A percentile compares a stretch with the other conserved stretches of the same genome.
Conservation (phyloP, 352 stramenopile species). For the Pelagophyceae sp. region DNA sequence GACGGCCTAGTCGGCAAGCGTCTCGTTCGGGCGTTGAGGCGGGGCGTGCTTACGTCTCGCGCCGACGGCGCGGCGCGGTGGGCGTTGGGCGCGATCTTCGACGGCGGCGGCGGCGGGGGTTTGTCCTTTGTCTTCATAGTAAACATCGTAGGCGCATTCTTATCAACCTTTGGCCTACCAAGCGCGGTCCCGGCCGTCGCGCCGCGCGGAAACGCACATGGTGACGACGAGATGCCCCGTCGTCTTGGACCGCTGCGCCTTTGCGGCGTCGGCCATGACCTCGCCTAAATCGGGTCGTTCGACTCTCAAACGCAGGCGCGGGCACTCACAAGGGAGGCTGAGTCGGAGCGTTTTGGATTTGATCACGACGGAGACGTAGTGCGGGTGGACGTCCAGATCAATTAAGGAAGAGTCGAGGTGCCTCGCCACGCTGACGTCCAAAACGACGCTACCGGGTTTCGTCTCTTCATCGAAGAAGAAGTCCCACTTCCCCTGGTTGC, state of each 20-base stretch:
- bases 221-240: constrained; percentile 46
- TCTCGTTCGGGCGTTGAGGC: too few species aligned
- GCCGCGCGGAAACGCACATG: too few species aligned
- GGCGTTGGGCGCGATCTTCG: not conserved
- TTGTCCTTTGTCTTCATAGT: not conserved
- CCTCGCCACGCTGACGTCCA: constrained; percentile 67
- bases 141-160: constrained; percentile 1
- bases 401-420: constrained; percentile 79
- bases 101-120: not conserved
- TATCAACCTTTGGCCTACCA: constrained; percentile 53
- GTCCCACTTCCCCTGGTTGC: constrained; percentile 77
- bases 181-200: too few species aligned
- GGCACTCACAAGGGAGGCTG: constrained; percentile 43
- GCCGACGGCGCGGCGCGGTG: not conserved
- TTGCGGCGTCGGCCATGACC: constrained; percentile 40
- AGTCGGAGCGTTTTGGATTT: constrained; percentile 77
- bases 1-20: too few species aligned
- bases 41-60: too few species aligned
- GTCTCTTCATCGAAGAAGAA: constrained; percentile 65
- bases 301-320: too few species aligned
- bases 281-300: too few species aligned
- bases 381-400: constrained; percentile 83
- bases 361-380: constrained; percentile 78
- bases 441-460: constrained; percentile 51
- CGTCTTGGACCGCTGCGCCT: constrained; percentile 36